A percentile compares a stretch with the other conserved stretches of the same genome.
phyloP scores from a whole-genome alignment of 192 early-diverging fungal genomes.

The Helicostylum pulchrum region DNA sequence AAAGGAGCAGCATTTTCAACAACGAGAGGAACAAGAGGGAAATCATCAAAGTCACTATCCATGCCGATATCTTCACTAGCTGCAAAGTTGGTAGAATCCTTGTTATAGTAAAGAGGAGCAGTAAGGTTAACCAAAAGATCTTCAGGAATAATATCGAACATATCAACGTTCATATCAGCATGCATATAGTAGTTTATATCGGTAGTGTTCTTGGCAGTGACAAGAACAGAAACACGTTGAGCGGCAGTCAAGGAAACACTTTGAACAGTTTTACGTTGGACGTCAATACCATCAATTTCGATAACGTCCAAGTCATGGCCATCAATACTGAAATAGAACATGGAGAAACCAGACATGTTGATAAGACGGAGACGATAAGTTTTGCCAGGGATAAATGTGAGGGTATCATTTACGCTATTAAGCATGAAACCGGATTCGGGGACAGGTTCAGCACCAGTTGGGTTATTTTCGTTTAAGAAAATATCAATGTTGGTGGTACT shows the following conservation, averaged over 20 bases:
- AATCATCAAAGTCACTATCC: constrained; percentile 55
- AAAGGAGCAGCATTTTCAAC: constrained; percentile 39
- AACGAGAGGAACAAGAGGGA: constrained; percentile 47
- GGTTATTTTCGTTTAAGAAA: constrained; percentile 69
- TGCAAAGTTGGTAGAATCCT: constrained; percentile 29
- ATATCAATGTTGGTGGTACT: constrained; percentile 43
- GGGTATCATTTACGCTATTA: constrained; percentile 32
- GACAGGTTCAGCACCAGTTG: constrained; percentile 71
- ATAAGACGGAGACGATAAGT: constrained; percentile 77
- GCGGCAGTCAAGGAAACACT: constrained; percentile 65
- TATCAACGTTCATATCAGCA: constrained; percentile 70
- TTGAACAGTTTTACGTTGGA: constrained; percentile 50
- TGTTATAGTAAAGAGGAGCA: constrained; percentile 53
- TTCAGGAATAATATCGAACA: constrained; percentile 68
- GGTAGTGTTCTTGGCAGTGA: constrained; percentile 63
- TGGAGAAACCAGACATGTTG: constrained; percentile 65
- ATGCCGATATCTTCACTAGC: constrained; percentile 24
- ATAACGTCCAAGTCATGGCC: constrained; percentile 65
- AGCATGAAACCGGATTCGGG: constrained; percentile 64
- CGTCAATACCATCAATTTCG: constrained; percentile 70
- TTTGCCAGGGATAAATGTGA: constrained; percentile 63
- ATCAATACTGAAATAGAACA: constrained; percentile 67
- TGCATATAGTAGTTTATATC: constrained; percentile 67
- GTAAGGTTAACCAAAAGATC: constrained; percentile 55
- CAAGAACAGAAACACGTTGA: constrained; percentile 78